Evolutionary conservation across 257 asterid genomes (phyloP).

Genomic region (Solanum piurae): DNA sequence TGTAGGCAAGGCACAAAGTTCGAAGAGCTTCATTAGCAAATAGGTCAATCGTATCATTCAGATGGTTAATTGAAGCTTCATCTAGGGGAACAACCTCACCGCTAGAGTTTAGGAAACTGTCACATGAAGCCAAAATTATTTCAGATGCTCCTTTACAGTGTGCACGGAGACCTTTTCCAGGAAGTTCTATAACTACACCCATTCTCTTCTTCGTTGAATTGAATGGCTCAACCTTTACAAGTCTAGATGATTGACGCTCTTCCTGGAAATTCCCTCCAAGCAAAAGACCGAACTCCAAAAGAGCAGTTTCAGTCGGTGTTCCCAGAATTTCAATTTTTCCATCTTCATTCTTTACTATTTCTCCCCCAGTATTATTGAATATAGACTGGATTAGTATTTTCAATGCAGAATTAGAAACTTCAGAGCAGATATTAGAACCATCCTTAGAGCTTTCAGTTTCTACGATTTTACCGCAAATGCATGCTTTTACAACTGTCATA

Average conservation of each 20-base stretch:
- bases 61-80: constrained; percentile 19
- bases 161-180: constrained; percentile 51
- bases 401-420: constrained; percentile 36
- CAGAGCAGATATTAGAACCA: constrained; percentile 37
- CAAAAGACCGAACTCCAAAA: constrained; percentile 65
- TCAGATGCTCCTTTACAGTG: constrained; percentile 91
- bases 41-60: constrained; percentile 51
- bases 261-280: constrained; percentile 71
- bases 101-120: constrained; percentile 36
- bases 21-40: constrained; percentile 81
- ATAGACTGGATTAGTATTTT: constrained; percentile 49
- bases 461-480: constrained; percentile 40
- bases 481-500: constrained; percentile 70
- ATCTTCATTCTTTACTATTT: constrained; percentile 43
- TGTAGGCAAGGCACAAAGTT: constrained; percentile 76
- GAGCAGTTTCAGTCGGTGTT: constrained; percentile 80
- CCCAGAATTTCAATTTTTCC: constrained; percentile 66
- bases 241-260: constrained; percentile 33
- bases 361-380: constrained; percentile 83
- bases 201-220: constrained; percentile 74
- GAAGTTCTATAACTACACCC: constrained; percentile 73
- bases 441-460: constrained; percentile 31
- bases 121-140: constrained; percentile 73
- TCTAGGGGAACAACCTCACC: constrained; percentile 57
- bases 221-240: constrained; percentile 83